These are phyloP conservation scores for Trichoderma orchidacearum DNA, from an alignment of 495 filamentous ascomycete genomes.

Conservation along the genomic window DNA sequence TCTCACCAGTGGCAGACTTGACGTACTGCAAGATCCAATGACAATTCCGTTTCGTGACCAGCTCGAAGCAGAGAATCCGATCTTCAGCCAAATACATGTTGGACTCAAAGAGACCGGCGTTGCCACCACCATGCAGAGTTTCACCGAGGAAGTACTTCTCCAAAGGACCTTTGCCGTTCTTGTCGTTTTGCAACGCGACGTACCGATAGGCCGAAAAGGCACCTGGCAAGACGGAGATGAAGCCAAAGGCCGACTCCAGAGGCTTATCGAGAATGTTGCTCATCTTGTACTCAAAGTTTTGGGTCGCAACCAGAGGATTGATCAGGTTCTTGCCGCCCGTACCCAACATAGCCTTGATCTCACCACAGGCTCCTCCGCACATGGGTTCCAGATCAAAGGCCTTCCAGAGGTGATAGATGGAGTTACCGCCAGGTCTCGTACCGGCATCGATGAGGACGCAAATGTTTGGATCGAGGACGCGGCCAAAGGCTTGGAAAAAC, in stretches of 20 bases:
- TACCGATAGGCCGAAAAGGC: conserved; percentile 97
- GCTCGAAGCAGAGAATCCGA: conserved; percentile 97
- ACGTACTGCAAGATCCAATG: conserved; percentile 97
- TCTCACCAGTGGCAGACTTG: conserved; percentile 91
- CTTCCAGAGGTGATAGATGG: conserved; percentile 97
- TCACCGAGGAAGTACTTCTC: conserved; percentile 97
- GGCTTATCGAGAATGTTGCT: conserved; percentile 99
- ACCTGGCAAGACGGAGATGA: conserved; percentile 92
- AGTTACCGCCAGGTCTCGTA: conserved; percentile 82
- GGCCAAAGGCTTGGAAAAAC: conserved; percentile 98
- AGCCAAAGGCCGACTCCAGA: conserved; percentile 92
- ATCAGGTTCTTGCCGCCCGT: conserved; percentile 75
- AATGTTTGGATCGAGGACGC: conserved; percentile 85
- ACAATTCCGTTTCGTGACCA: conserved; percentile 93
- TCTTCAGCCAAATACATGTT: conserved; percentile 99
- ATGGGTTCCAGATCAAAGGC: conserved; percentile 95
- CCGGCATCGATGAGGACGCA: conserved; percentile 95
- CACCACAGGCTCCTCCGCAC: conserved; percentile 94
- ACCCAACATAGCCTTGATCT: conserved; percentile 97
- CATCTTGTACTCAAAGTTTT: conserved; percentile 99
- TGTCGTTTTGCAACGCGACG: conserved; percentile 90
- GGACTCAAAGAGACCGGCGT: conserved; percentile 89
- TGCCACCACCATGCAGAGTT: conserved; percentile 83
- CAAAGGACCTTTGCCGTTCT: conserved; percentile 78
- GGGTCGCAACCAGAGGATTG: conserved; percentile 89